Conservation (phyloP, 169 alveolate genomes). For the Babesia ovata region DNA sequence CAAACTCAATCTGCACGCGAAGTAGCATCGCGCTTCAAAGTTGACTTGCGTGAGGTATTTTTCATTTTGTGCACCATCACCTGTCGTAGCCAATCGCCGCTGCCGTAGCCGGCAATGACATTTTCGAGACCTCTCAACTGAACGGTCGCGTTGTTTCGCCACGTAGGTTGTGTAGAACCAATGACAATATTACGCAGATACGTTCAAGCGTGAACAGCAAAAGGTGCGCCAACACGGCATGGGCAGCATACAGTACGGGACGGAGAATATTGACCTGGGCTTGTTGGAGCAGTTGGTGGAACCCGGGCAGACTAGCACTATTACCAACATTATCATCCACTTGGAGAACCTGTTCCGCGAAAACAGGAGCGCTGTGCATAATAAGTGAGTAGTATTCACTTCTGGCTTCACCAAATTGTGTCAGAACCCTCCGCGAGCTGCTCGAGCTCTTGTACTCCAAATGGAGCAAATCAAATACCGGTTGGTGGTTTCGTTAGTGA, state of each 20-base stretch:
- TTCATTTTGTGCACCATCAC: not conserved
- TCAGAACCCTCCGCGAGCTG: constrained; percentile 53
- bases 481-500: not conserved
- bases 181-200: not conserved
- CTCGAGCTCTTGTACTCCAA: constrained; percentile 47
- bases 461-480: constrained; percentile 19
- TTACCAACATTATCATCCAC: constrained; percentile 61
- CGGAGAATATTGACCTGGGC: constrained; percentile 58
- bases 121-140: constrained; percentile 11
- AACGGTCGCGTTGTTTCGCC: constrained; percentile 26
- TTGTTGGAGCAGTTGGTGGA: constrained; percentile 61
- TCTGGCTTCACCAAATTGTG: not conserved
- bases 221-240: constrained; percentile 62
- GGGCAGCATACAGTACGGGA: constrained; percentile 42
- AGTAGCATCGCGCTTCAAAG: not conserved
- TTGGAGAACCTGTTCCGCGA: constrained; percentile 49
- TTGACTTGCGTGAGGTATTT: constrained; percentile 30
- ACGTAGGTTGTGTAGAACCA: not conserved
- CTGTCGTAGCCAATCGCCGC: not conserved
- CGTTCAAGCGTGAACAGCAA: constrained; percentile 38
- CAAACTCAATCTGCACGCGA: constrained; percentile 23
- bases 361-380: constrained; percentile 7
- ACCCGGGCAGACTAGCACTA: constrained; percentile 56
- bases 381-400: constrained; percentile 13
- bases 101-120: constrained; percentile 3